phyloP scores from a whole-genome alignment of 2,329 filamentous ascomycete genomes.

The Elsinoe necatrix region DNA sequence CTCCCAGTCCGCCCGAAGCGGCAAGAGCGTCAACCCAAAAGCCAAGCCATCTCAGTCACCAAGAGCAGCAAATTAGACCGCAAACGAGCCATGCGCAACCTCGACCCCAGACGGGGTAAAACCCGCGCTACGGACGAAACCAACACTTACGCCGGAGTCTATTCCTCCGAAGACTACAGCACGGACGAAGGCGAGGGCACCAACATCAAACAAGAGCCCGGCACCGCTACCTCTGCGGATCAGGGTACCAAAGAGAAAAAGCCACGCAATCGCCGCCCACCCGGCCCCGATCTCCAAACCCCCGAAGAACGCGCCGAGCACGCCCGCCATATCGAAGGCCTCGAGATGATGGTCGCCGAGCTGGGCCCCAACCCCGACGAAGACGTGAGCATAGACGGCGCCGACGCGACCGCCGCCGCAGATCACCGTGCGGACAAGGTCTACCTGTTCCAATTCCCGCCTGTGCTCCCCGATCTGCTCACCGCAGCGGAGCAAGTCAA shows the following conservation, averaged over 20 bases:
- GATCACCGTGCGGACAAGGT: conserved; percentile 45
- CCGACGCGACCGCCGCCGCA: conserved; percentile 23
- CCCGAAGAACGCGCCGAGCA: conserved; percentile 46
- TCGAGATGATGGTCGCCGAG: conserved; percentile 40
- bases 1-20: not conserved
- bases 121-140: conserved; percentile 35
- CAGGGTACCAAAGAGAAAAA: conserved; percentile 18
- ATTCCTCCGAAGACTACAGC: conserved; percentile 19
- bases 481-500: conserved; percentile 29
- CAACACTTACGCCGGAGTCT: conserved; percentile 36
- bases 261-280: conserved; percentile 21
- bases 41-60: conserved; percentile 4
- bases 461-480: conserved; percentile 50
- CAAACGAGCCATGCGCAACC: conserved; percentile 15
- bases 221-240: conserved; percentile 11
- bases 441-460: conserved; percentile 58
- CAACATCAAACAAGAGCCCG: conserved; percentile 47
- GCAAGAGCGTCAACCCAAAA: not conserved
- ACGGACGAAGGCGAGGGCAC: conserved; percentile 32
- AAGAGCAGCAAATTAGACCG: conserved; percentile 15
- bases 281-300: conserved; percentile 39
- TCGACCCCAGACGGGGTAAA: conserved; percentile 30
- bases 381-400: conserved; percentile 33
- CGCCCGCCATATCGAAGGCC: conserved; percentile 40
- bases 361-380: conserved; percentile 39